A percentile compares a stretch with the other conserved stretches of the same genome.
phyloP scores from a whole-genome alignment of 2,329 filamentous ascomycete genomes.

The Metarhizium robertsii region DNA sequence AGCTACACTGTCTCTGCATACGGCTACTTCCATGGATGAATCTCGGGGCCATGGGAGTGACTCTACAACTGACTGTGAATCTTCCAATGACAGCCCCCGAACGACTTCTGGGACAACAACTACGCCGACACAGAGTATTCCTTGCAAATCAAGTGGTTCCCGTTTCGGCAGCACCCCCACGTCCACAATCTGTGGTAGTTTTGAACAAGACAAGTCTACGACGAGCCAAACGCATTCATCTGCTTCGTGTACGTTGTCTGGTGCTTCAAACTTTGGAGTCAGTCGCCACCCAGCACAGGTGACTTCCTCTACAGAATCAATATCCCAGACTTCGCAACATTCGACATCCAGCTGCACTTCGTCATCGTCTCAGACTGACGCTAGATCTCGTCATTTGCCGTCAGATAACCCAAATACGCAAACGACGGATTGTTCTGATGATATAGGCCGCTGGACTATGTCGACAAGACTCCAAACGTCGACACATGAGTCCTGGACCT shows the following conservation, averaged over 20 bases:
- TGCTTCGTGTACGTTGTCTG: neutral
- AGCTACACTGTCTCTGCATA: neutral
- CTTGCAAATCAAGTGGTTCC: neutral
- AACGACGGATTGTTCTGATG: neutral
- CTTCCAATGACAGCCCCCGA: neutral
- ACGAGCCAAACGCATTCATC: neutral
- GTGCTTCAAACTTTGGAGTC: neutral
- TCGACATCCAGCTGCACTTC: neutral
- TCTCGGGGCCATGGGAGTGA: neutral
- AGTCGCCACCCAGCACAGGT: neutral
- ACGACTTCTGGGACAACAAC: neutral
- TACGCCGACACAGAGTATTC: neutral
- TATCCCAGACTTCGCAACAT: neutral
- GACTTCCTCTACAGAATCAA: neutral
- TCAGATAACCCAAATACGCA: neutral
- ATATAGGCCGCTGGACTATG: neutral
- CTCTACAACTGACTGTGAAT: slow-evolving; percentile 1
- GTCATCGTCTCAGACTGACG: neutral
- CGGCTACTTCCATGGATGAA: neutral
- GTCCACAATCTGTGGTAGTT: neutral
- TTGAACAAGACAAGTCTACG: neutral
- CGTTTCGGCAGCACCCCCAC: neutral
- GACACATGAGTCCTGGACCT: neutral
- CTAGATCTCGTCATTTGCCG: neutral
- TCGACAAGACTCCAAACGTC: neutral